Evolutionary conservation across 768 basidiomycete genomes (phyloP), one percentile per base, ranked within the genome.

Genomic region (Kockovaella imperatae): DNA sequence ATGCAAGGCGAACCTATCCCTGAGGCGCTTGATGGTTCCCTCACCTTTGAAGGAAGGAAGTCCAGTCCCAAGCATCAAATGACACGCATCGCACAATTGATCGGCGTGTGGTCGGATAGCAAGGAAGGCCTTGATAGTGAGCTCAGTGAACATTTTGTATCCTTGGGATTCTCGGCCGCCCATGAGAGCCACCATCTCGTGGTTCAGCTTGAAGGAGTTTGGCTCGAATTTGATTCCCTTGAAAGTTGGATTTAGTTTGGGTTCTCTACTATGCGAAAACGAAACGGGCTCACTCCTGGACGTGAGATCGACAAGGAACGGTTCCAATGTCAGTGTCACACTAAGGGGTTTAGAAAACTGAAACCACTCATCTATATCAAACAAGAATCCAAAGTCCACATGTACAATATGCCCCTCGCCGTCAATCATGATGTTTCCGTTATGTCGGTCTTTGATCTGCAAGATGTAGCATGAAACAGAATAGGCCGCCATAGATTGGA

Each of bases 341-440:
- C 8, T 21, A 50, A n/a, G n/a, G n/a, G n/a, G 25, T 26, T 17
- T 18, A n/a, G 18, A 4, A 40, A 30, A 36, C 13, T 47, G 49
- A 10, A 40, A 44, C 26, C 50, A 87, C 88, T 83, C 72, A 90
- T 90, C 93, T 82, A 99, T 99, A 70, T 99, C 93, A n/a, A 69
- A 69, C 28, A 69, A 42, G 21, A 62, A 56, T 30, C 55, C 57
- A 29, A 60, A 59, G 44, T 61, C 60, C 59, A 99, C 80, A 68
- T 99, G 95, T 3, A 96, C 79, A 50, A 99, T 93, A 67, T 96
- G 91, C 0, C 95, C 95, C 50, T 91, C 87, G 2, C 85, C 89
- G 67, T 97, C 95, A 51, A 99, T 91, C 93, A 99, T 96, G 67
- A 99, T 97, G 69, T 99, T 99, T 24, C 95, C 95, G 64, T 99